phyloP scores from a whole-genome alignment of 768 basidiomycete genomes.

The Hemileccinum rubropunctum region DNA sequence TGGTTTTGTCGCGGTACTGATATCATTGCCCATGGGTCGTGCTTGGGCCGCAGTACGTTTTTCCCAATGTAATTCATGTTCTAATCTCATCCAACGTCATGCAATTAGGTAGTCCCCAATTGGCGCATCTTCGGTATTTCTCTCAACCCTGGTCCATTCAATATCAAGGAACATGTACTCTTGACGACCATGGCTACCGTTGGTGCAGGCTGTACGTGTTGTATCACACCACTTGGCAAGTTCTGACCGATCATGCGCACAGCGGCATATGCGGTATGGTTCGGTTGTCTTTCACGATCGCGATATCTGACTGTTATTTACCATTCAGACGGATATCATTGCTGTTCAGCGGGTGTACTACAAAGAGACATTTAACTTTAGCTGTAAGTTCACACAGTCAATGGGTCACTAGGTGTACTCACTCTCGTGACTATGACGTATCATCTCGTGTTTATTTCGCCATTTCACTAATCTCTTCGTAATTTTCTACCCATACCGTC shows the following conservation, averaged over 20 bases:
- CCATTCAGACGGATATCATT: slow-evolving; percentile 56
- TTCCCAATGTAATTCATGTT: background rate
- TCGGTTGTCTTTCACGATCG: background rate
- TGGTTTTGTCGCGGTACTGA: slow-evolving; percentile 63
- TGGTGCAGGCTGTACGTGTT: slow-evolving; percentile 23
- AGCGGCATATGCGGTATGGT: slow-evolving; percentile 47
- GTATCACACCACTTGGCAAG: background rate
- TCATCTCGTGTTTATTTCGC: background rate
- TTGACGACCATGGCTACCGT: slow-evolving; percentile 67
- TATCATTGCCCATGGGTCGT: slow-evolving; percentile 68
- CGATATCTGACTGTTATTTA: background rate
- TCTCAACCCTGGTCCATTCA: slow-evolving; percentile 73
- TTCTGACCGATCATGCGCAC: slow-evolving; percentile 4
- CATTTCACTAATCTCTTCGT: background rate
- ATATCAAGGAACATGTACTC: slow-evolving; percentile 70
- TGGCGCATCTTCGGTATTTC: slow-evolving; percentile 55
- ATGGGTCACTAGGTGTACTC: background rate
- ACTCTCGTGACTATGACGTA: background rate
- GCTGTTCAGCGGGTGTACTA: slow-evolving; percentile 75
- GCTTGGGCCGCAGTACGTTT: slow-evolving; percentile 48
- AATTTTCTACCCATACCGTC: background rate
- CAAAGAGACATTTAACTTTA: slow-evolving; percentile 52
- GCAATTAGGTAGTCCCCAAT: slow-evolving; percentile 44
- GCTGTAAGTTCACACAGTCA: slow-evolving; percentile 31
- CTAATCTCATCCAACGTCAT: background rate